Base-by-base conservation (phyloP, 768 basidiomycete species). In the Leccinum longicurvipes region DNA sequence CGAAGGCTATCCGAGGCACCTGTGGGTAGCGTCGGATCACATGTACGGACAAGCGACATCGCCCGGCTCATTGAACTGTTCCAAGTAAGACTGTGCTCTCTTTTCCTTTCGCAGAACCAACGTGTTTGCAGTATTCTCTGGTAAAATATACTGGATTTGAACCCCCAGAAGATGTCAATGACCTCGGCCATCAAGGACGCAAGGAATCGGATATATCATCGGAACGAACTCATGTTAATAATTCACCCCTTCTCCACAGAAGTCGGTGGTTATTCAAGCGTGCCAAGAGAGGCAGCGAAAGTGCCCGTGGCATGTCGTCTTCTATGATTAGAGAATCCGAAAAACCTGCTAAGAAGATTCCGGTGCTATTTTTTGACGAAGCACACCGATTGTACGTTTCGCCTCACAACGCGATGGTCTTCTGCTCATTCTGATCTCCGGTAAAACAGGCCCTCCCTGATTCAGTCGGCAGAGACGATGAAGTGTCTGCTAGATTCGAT, bases 61-160 rank as follows among this genome's bases (percentile, higher is more conserved):
- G 88, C 91, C 7, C 78, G 89, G 19, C 74, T 93, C 15, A 90
- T 93, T 88, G 91, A 92, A 62, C 72, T 92, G 3, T 91, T 92
- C 64, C 91, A 91, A 73, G 87, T 82, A 57, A 54, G 70, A 50
- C 14, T 6, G 10, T 53, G 28, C 21, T 31, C 17, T n/a, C 46
- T 34, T 47, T 31, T n/a, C 31, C 4, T 21, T 11, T 48, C 27
- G 8, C 17, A 23, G 8, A 24, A 34, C 34, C 51, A 10, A 61
- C 44, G 12, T 41, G 5, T 29, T 4, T 52, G 14, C 54, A 88
- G 85, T 86, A 79, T 63, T 84, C 86, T 1, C 80, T 91, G 12
- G 66, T 89, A 28, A 84, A 82, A 60, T 91, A 89, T 59, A 83
- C 87, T 74, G 83, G 85, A 57, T 91, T 90, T 64, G 72, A 82